Evolutionary conservation across 225 moss, liverwort and hornwort genomes (phyloP).

Genomic region (Physcomitrium patens): DNA sequence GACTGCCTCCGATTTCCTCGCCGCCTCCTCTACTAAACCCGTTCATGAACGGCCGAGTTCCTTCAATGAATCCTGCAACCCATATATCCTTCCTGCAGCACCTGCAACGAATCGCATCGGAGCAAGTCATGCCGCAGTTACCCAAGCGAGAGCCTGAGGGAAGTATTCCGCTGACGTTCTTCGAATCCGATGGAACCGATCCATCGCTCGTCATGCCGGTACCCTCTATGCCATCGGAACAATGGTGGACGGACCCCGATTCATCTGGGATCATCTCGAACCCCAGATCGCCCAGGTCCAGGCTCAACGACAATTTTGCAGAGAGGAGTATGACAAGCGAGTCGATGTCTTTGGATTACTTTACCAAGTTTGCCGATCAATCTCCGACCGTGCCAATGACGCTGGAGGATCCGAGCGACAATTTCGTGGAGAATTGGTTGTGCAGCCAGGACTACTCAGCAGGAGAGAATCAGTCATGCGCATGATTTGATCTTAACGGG

Average conservation of each 20-base stretch:
- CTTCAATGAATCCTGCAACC: neutral
- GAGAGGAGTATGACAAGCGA: neutral
- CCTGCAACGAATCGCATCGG: neutral
- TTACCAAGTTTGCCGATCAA: no score
- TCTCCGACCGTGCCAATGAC: no score
- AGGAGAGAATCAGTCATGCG: neutral
- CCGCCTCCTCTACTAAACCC: neutral
- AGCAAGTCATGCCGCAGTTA: neutral
- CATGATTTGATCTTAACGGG: neutral
- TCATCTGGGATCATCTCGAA: no score
- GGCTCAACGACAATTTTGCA: neutral
- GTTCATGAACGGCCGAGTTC: neutral
- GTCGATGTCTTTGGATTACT: no score
- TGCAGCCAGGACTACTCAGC: neutral
- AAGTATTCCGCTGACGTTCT: neutral
- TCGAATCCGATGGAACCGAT: neutral
- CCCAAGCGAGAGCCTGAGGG: neutral
- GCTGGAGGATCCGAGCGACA: no score
- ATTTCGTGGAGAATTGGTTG: conserved; percentile 19
- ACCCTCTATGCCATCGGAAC: neutral
- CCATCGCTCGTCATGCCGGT: neutral
- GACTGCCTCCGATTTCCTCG: neutral
- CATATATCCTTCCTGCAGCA: neutral
- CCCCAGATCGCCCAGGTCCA: neutral
- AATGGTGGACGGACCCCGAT: no score